Base-by-base conservation (phyloP, 805 yeast species). In the Cyberlindnera subsufficiens region DNA sequence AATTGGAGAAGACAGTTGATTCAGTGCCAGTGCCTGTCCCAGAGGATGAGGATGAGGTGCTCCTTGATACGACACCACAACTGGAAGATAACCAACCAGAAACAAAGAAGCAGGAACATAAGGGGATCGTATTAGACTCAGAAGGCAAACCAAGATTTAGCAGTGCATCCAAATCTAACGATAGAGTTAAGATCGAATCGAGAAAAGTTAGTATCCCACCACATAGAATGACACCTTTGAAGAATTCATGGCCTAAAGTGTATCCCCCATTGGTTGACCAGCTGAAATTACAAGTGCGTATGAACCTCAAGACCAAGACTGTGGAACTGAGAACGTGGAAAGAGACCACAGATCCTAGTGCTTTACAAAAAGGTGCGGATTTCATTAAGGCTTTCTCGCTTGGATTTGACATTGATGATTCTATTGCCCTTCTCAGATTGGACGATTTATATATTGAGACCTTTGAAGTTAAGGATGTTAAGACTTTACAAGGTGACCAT, bases 381-480 rank as follows among this genome's bases (percentile, higher is more conserved):
- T 93, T 93, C 60, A 78, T 93, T 44, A 86, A 87, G 60, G 98
- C 99, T 1, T 93, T 93, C 67, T 83, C 96, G 17, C 73, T 91
- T 42, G 99, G 99, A 8, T 93, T 93, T 60, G 99, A 93, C 63
- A 78, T 91, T 31, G 99, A 93, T 63, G 99, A 93, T 65, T 90
- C 99, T 31, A 87, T 95, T 54, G 96, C 99, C 3, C 69, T 93
- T 42, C 74, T 93, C 56, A 80, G 99, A 67, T 72, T 93, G 58
- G 99, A 93, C 64, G 99, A 93, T 65, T 75, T 93, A 51, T 93
- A 90, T 70, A 90, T 93, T 51, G 99, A 93, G 67, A 88, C 98
- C 5, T 93, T 93, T 61, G 99, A 93, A 63, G 76, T 93, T 56
- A 93, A 93, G 64, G 99, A 93, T 66, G 97, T 93, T 44, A 95